These are phyloP conservation scores for Cryptosporidium felis DNA, from an alignment of 169 alveolate species.

Conservation along the genomic window DNA sequence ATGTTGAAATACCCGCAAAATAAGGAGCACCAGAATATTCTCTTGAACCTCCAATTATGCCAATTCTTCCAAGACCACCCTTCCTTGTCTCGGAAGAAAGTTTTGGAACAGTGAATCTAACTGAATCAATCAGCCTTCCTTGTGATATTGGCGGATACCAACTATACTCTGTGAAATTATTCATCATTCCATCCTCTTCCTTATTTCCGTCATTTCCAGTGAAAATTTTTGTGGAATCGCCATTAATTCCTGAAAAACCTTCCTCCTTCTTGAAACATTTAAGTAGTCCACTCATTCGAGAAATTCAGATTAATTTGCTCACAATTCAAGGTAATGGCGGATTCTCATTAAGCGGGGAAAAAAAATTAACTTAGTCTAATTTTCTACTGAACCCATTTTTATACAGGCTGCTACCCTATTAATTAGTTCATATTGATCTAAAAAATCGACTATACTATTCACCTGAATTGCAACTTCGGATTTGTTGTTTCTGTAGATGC, in stretches of 20 bases:
- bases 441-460: constrained; percentile 46
- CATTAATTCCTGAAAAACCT: background rate
- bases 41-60: constrained; percentile 90
- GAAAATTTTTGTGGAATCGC: background rate
- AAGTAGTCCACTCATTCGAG: background rate
- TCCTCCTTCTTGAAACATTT: constrained; percentile 4
- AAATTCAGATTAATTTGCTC: background rate
- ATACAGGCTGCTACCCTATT: constrained; percentile 66
- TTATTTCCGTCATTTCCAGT: background rate
- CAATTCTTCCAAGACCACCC: constrained; percentile 75
- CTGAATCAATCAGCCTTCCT: constrained; percentile 56
- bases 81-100: constrained; percentile 52
- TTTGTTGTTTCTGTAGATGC: constrained; percentile 38
- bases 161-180: background rate
- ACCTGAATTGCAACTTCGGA: constrained; percentile 54
- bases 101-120: constrained; percentile 13
- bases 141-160: constrained; percentile 70
- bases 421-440: constrained; percentile 48
- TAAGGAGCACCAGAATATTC: constrained; percentile 93
- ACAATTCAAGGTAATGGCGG: constrained; percentile 7
- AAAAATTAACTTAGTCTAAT: no score
- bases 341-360: background rate
- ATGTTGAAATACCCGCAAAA: constrained; percentile 87
- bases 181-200: background rate
- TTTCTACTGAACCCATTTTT: background rate